Percentiles rank a stretch among this genome's conserved stretches.
Conservation (phyloP, 2,329 filamentous ascomycete genomes). For the Calonectria pseudoreteaudii region DNA sequence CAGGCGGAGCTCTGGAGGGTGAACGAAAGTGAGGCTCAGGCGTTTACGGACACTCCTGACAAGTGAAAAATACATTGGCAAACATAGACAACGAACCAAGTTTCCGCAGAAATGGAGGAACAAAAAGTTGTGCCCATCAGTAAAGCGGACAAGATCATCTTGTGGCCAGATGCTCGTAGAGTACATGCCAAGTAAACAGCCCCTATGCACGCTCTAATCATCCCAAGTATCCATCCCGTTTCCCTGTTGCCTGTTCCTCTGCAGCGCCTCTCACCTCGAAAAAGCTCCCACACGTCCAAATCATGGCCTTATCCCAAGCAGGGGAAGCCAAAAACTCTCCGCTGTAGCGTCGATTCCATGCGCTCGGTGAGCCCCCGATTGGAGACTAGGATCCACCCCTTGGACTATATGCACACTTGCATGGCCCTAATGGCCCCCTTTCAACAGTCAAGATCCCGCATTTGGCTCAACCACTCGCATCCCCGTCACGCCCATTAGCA, state of each 20-base stretch:
- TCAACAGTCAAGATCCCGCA: constrained; percentile 7
- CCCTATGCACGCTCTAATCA: constrained; percentile 40
- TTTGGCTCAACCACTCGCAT: constrained; percentile 3
- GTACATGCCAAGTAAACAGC: constrained; percentile 19
- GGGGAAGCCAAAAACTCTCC: constrained; percentile 13
- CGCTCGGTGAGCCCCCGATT: background rate
- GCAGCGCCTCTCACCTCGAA: constrained; percentile 27
- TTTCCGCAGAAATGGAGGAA: background rate
- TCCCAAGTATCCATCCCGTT: constrained; percentile 29
- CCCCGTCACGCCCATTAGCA: background rate
- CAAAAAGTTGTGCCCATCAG: background rate
- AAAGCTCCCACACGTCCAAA: constrained; percentile 21
- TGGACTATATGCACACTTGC: background rate
- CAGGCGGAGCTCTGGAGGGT: background rate
- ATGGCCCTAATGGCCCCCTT: background rate
- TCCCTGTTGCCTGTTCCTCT: constrained; percentile 25
- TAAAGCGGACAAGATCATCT: constrained; percentile 6
- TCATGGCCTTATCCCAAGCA: constrained; percentile 9
- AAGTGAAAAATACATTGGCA: background rate
- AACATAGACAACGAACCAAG: background rate
- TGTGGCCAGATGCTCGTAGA: constrained; percentile 5
- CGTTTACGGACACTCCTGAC: background rate
- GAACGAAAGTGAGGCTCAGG: background rate
- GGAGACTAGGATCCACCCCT: constrained; percentile 6
- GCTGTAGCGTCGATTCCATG: constrained; percentile 11